Evolutionary conservation across 768 basidiomycete species (phyloP).

Genomic region (Mycena floridula): DNA sequence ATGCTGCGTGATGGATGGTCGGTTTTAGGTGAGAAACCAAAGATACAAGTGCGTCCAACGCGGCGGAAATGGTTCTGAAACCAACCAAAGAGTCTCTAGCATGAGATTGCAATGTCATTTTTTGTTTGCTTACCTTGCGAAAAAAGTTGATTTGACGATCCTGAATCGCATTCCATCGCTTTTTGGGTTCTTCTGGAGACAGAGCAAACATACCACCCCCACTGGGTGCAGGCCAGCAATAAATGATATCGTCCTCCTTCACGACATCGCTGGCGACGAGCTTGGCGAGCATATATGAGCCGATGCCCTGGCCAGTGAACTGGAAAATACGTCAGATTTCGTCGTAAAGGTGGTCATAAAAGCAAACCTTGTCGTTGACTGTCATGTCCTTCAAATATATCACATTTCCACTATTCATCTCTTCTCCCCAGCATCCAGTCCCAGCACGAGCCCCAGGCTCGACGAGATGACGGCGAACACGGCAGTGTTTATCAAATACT

Average conservation of each 20-base stretch:
- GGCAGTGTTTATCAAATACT: conserved; percentile 23
- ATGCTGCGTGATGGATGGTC: conserved; percentile 16
- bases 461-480: conserved; percentile 16
- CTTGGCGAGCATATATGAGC: not conserved
- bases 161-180: too few species aligned
- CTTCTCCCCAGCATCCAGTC: conserved; percentile 23
- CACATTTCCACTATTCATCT: conserved; percentile 20
- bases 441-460: conserved; percentile 23
- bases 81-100: not conserved
- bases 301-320: conserved; percentile 3
- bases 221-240: not conserved
- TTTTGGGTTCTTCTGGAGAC: not conserved
- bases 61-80: conserved; percentile 20
- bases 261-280: conserved; percentile 1
- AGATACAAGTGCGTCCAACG: conserved; percentile 18
- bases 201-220: not conserved
- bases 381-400: conserved; percentile 20
- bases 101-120: not conserved
- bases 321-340: not conserved
- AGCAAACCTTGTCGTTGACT: conserved; percentile 17
- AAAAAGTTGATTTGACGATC: conserved; percentile 8
- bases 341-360: not conserved
- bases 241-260: not conserved
- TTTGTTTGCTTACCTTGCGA: conserved; percentile 1
- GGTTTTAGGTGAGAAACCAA: conserved; percentile 15